Percentiles rank a stretch among this genome's conserved stretches.
These are phyloP conservation scores for Umbilicus rupestris DNA, from an alignment of 164 flowering plant species.

Conservation along the genomic window DNA sequence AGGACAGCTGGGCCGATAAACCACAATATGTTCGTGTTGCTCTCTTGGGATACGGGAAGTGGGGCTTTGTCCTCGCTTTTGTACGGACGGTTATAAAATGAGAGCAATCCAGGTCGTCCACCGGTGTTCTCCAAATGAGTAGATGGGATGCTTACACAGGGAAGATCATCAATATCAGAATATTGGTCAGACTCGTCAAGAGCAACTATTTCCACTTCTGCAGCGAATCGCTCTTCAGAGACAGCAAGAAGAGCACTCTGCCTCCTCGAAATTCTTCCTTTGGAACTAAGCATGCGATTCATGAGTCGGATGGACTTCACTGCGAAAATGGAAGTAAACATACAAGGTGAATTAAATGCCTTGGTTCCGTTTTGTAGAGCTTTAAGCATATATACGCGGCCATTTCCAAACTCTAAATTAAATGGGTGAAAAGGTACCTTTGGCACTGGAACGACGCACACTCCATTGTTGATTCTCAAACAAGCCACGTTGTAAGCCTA, in stretches of 20 bases:
- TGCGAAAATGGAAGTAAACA: slow-evolving; percentile 15
- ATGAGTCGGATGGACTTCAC: slow-evolving; percentile 21
- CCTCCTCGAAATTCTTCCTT: slow-evolving; percentile 20
- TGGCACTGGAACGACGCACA: slow-evolving; percentile 19
- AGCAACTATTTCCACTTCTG: slow-evolving; percentile 26
- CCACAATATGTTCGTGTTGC: slow-evolving; percentile 40
- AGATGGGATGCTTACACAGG: slow-evolving; percentile 19
- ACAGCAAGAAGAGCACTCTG: slow-evolving; percentile 26
- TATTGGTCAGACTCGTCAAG: slow-evolving; percentile 26
- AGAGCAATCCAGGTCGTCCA: slow-evolving; percentile 77
- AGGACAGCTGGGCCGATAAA: slow-evolving; percentile 77
- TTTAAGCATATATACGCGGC: no score
- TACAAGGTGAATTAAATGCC: neutral
- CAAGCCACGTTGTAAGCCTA: slow-evolving; percentile 19
- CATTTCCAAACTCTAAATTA: no score
- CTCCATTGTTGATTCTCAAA: slow-evolving; percentile 19
- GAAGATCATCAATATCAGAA: slow-evolving; percentile 22
- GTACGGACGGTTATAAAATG: slow-evolving; percentile 48
- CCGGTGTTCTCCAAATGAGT: slow-evolving; percentile 21
- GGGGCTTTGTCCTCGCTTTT: slow-evolving; percentile 21
- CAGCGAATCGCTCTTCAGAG: slow-evolving; percentile 27
- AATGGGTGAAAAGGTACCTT: slow-evolving; percentile 31
- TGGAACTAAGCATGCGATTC: slow-evolving; percentile 16
- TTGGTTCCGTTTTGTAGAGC: no score
- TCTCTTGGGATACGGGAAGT: slow-evolving; percentile 19